Percentiles rank a stretch among this genome's conserved stretches.
These are phyloP conservation scores for Misopates orontium DNA, from an alignment of 257 asterid genomes.

Conservation along the genomic window DNA sequence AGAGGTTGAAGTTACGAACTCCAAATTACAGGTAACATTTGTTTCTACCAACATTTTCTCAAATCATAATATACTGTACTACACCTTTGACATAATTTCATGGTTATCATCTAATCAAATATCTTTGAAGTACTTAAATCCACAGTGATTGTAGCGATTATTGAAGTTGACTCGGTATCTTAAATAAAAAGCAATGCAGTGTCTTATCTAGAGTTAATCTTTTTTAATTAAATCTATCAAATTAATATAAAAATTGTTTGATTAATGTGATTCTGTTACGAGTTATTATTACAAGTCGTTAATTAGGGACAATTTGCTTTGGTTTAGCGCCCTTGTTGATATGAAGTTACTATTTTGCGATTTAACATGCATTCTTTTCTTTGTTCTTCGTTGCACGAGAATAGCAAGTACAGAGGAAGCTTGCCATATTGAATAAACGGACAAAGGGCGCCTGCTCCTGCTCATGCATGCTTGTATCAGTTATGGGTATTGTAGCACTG, in stretches of 20 bases:
- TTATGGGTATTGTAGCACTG: constrained; percentile 66
- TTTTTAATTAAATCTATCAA: neutral
- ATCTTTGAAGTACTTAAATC: neutral
- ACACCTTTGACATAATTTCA: constrained; percentile 1
- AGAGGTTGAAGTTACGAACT: constrained; percentile 79
- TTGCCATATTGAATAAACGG: constrained; percentile 69
- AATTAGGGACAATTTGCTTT: neutral
- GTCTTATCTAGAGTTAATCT: neutral
- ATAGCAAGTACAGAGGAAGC: constrained; percentile 80
- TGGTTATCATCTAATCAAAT: neutral
- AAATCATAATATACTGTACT: neutral
- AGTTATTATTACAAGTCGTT: neutral
- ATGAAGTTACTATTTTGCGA: neutral
- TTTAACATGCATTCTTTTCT: constrained; percentile 9
- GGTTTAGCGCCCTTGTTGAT: neutral
- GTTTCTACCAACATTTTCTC: constrained; percentile 1
- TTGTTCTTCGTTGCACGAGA: constrained; percentile 13
- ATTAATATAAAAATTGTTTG: constrained; percentile 1
- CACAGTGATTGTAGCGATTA: neutral
- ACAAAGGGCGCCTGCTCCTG: constrained; percentile 95
- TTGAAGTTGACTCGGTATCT: constrained; percentile 1
- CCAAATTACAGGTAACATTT: constrained; percentile 64
- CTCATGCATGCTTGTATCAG: constrained; percentile 62
- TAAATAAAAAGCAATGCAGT: neutral
- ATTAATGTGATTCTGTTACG: neutral